Base-by-base conservation (phyloP, 257 asterid genomes). In the Gentiana macrophylla region DNA sequence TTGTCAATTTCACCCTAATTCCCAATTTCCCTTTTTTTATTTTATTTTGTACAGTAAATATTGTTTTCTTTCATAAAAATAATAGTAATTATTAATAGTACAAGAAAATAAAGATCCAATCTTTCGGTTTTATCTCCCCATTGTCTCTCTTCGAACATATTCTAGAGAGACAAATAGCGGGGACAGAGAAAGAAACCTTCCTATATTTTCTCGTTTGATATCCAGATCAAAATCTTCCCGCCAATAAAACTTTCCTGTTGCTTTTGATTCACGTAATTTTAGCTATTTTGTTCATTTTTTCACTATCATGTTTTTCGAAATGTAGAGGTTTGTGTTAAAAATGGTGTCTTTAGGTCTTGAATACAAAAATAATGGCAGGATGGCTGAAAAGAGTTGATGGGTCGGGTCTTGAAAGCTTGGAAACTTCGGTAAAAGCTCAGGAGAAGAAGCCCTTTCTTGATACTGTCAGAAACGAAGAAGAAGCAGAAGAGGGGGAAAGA, bases 351-450 rank as follows among this genome's bases (percentile, higher is more conserved):
- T 79, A 74, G 84, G 84, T 65, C 64, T 67, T 78, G 73, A 76
- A 60, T 72, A 41, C 45, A 41, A 61, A 66, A 66, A 15, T 65
- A 62, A 88, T 84, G 94, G 79, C 85, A 80, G 94, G 94, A 35
- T 70, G 83, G 75, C 65, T 66, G 74, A 70, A 73, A 55, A 63
- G 73, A 55, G 85, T 66, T 61, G 67, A 64, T 58, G 84, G 74
- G 66, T 78, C 75, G 41, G 65, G 77, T 60, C 49, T 75, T 51
- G 79, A 66, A 52, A 35, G 65, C 70, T 51, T 32, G 65, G 61
- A 49, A 15, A 5, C 60, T 60, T 61, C 11, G 53, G 70, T 6
- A 32, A 70, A 59, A 35, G 24, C 53, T 33, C 55, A 13, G 48
- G 50, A 38, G 48, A 12, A 10, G 34, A 55, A 51, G 1, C 12